Conservation (phyloP, 331 rosid species). For the Pyrus hybrid region DNA sequence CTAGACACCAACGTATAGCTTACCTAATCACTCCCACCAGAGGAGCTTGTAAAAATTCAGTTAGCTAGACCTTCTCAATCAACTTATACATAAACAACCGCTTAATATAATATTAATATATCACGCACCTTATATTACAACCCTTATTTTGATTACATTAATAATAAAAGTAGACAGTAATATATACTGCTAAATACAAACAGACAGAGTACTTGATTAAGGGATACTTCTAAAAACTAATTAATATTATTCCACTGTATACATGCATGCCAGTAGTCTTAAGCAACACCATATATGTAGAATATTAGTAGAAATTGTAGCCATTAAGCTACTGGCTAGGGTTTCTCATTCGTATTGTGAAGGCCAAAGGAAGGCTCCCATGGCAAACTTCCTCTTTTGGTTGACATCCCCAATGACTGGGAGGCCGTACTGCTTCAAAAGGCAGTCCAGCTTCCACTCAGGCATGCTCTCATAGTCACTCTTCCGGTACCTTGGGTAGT, state of each 20-base stretch:
- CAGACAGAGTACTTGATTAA: not conserved
- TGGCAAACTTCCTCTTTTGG: conserved; percentile 37
- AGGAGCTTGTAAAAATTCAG: not conserved
- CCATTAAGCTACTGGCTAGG: not conserved
- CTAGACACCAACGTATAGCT: too few species aligned
- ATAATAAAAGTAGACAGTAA: not conserved
- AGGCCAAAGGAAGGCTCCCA: conserved; percentile 46
- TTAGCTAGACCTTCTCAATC: not conserved
- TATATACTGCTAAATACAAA: not conserved
- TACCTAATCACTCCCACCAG: not conserved
- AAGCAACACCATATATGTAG: not conserved
- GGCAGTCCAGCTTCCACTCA: conserved; percentile 34
- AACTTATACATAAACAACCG: not conserved
- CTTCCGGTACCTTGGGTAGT: conserved; percentile 31
- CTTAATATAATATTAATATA: too few species aligned
- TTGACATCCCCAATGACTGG: conserved; percentile 22
- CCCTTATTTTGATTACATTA: not conserved
- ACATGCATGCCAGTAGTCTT: not conserved
- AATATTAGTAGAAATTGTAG: not conserved
- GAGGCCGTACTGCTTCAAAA: conserved; percentile 28
- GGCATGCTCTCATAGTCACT: conserved; percentile 33
- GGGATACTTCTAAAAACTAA: not conserved
- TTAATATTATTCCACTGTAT: not conserved
- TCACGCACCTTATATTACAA: not conserved
- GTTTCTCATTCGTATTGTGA: conserved; percentile 9